A percentile compares a stretch with the other conserved stretches of the same genome.
phyloP scores from a whole-genome alignment of 139 green algal genomes.

The Tetradesmus lagerheimii region DNA sequence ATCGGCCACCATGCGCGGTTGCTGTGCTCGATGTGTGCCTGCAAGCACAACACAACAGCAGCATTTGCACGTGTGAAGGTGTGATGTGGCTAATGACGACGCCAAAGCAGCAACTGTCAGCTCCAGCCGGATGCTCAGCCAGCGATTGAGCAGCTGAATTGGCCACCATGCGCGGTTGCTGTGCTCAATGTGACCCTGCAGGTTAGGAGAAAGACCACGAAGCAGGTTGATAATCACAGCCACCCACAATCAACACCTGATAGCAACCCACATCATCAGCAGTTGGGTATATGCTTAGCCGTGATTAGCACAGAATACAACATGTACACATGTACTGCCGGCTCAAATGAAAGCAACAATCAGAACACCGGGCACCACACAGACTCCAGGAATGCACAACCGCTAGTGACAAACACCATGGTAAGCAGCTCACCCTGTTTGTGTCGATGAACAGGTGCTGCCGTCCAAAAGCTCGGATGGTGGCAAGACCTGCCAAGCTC shows the following conservation, averaged over 20 bases:
- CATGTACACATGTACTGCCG: too few relatives aligned
- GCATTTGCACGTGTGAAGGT: too few relatives aligned
- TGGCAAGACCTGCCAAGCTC: conserved; percentile 78
- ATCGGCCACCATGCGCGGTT: conserved; percentile 82
- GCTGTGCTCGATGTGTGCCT: conserved; percentile 68
- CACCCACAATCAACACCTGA: too few relatives aligned
- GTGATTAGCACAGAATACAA: too few relatives aligned
- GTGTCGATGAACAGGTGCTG: conserved; percentile 13
- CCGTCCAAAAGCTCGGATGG: conserved; percentile 85
- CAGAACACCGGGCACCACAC: too few relatives aligned
- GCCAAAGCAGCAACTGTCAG: conserved; percentile 90
- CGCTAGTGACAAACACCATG: background rate
- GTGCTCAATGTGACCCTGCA: conserved; percentile 68
- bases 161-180: conserved; percentile 85
- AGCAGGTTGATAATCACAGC: too few relatives aligned
- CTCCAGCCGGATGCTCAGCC: conserved; percentile 94
- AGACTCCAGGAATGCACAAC: too few relatives aligned
- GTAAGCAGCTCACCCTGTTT: conserved; percentile 21
- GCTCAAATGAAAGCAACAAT: too few relatives aligned
- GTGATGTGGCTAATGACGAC: too few relatives aligned
- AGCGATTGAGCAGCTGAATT: conserved; percentile 89
- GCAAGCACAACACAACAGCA: background rate
- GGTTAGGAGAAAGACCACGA: background rate
- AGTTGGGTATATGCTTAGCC: too few relatives aligned
- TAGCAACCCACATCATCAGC: too few relatives aligned